Conservation (phyloP, 2,329 filamentous ascomycete species). For the Lecanosticta acicola region DNA sequence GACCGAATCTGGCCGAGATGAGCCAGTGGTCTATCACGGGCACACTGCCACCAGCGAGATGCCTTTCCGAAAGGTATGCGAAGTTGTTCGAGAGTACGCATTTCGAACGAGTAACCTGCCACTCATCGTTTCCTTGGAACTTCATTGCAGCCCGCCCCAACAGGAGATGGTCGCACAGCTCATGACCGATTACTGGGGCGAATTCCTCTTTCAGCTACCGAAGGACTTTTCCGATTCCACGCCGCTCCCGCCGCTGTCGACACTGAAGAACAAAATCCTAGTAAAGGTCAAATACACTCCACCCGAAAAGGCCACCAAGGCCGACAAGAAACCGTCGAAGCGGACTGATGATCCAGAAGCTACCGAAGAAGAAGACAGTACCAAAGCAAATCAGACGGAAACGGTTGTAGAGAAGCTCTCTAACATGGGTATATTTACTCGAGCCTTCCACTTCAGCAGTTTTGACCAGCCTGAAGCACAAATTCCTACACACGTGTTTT, state of each 20-base stretch:
- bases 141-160: slow-evolving; percentile 75
- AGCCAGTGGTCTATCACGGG: slow-evolving; percentile 34
- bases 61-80: slow-evolving; percentile 79
- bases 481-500: slow-evolving; percentile 59
- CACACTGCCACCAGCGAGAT: slow-evolving; percentile 83
- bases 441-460: slow-evolving; percentile 72
- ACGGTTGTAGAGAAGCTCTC: slow-evolving; percentile 68
- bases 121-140: slow-evolving; percentile 85
- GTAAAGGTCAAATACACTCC: slow-evolving; percentile 48
- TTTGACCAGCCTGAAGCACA: slow-evolving; percentile 58
- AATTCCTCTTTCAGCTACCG: slow-evolving; percentile 61
- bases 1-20: slow-evolving; percentile 22
- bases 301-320: slow-evolving; percentile 31
- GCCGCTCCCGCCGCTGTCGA: slow-evolving; percentile 58
- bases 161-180: slow-evolving; percentile 86
- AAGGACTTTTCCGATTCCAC: slow-evolving; percentile 47
- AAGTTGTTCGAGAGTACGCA: slow-evolving; percentile 69
- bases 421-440: slow-evolving; percentile 75
- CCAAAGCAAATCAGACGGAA: slow-evolving; percentile 42
- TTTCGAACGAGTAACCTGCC: slow-evolving; percentile 69
- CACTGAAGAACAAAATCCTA: slow-evolving; percentile 68
- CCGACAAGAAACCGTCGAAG: slow-evolving; percentile 10
- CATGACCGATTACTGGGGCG: slow-evolving; percentile 83
- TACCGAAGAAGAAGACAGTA: slow-evolving; percentile 37
- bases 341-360: slow-evolving; percentile 22